A percentile compares a stretch with the other conserved stretches of the same genome.
Conservation (phyloP, 805 yeast species). For the Pachysolen tannophilus region DNA sequence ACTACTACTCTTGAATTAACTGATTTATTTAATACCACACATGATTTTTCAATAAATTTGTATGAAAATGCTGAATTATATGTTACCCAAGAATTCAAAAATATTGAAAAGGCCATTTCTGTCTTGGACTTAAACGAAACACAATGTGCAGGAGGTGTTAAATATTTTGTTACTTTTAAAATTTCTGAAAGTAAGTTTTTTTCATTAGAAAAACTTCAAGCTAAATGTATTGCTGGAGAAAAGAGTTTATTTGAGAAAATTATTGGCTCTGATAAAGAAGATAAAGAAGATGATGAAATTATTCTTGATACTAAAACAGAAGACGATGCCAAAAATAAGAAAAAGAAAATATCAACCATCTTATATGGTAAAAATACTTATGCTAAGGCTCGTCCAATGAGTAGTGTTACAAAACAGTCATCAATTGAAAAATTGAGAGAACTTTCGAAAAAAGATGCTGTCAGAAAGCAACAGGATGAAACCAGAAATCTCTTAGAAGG, state of each 20-base stretch:
- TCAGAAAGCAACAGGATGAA: constrained; percentile 45
- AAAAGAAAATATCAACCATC: constrained; percentile 15
- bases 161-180: constrained; percentile 32
- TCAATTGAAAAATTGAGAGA: constrained; percentile 40
- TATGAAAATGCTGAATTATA: constrained; percentile 31
- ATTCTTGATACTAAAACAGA: constrained; percentile 10
- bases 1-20: constrained; percentile 29
- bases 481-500: constrained; percentile 65
- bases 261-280: constrained; percentile 8
- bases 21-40: constrained; percentile 15
- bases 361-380: constrained; percentile 23
- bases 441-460: constrained; percentile 48
- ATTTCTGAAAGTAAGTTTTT: constrained; percentile 45
- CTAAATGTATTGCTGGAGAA: constrained; percentile 28
- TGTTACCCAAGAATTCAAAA: constrained; percentile 15
- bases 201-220: constrained; percentile 33
- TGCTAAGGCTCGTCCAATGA: constrained; percentile 38
- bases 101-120: constrained; percentile 10
- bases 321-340: constrained; percentile 8
- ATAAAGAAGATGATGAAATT: constrained; percentile 9
- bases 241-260: constrained; percentile 6
- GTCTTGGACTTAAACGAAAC: constrained; percentile 24
- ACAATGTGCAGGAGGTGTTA: constrained; percentile 30
- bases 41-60: constrained; percentile 17
- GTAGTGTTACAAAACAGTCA: constrained; percentile 35